A percentile compares a stretch with the other conserved stretches of the same genome.
Evolutionary conservation across 768 basidiomycete species (phyloP).

Genomic region (Pisolithus microcarpus): DNA sequence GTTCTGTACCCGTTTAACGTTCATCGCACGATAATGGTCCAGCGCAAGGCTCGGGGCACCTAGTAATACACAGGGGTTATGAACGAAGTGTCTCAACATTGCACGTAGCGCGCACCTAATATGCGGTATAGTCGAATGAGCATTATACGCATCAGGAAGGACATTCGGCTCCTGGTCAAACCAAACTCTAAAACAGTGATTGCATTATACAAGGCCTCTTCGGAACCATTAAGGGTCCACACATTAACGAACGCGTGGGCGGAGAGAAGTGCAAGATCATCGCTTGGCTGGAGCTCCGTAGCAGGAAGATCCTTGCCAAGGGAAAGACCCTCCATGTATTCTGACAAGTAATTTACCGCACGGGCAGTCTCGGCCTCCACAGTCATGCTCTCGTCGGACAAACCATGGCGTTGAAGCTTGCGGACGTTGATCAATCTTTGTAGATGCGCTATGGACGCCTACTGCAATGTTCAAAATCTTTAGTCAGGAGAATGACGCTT

Average conservation of each 20-base stretch:
- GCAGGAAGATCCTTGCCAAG: constrained; percentile 58
- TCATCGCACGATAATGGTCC: constrained; percentile 73
- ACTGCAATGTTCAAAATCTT: constrained; percentile 8
- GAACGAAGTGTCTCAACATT: not conserved
- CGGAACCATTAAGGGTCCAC: constrained; percentile 52
- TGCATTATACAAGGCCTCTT: constrained; percentile 57
- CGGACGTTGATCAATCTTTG: constrained; percentile 64
- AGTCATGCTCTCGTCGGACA: constrained; percentile 43
- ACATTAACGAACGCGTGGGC: constrained; percentile 58
- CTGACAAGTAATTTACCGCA: constrained; percentile 44
- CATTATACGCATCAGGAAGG: constrained; percentile 70
- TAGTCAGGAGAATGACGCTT: constrained; percentile 13
- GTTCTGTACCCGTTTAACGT: constrained; percentile 78
- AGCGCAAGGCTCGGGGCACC: constrained; percentile 68
- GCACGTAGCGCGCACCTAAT: constrained; percentile 44
- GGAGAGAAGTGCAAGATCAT: constrained; percentile 75
- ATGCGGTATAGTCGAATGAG: constrained; percentile 78
- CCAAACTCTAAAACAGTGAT: constrained; percentile 65
- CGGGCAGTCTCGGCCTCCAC: constrained; percentile 49
- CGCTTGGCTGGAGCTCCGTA: constrained; percentile 82
- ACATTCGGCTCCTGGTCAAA: constrained; percentile 63
- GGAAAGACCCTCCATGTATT: constrained; percentile 61
- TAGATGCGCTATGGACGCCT: constrained; percentile 51
- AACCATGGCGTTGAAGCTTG: constrained; percentile 64
- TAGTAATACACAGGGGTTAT: constrained; percentile 21